phyloP scores from a whole-genome alignment of 176 grass and related monocot species.

The Panicum miliaceum region DNA sequence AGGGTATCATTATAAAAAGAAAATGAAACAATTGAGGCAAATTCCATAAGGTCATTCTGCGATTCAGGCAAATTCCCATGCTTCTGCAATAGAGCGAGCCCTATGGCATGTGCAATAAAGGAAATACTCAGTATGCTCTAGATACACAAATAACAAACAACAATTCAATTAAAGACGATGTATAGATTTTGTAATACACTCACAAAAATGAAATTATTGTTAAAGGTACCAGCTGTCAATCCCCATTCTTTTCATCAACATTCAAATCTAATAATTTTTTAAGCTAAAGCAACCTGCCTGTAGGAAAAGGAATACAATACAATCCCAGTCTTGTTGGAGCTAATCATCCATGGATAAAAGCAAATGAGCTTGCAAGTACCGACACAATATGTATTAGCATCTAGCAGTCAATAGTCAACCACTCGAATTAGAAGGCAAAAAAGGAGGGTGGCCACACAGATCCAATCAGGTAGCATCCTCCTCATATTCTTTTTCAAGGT shows the following conservation, averaged over 20 bases:
- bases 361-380: slow-evolving; percentile 21
- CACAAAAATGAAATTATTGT: neutral
- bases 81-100: slow-evolving; percentile 91
- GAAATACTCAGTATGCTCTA: slow-evolving; percentile 29
- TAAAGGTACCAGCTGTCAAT: neutral
- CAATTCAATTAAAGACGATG: neutral
- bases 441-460: neutral
- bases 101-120: slow-evolving; percentile 49
- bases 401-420: neutral
- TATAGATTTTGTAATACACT: neutral
- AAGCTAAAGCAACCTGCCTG: neutral
- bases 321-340: slow-evolving; percentile 17
- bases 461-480: neutral
- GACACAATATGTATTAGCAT: slow-evolving; percentile 2
- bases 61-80: slow-evolving; percentile 56
- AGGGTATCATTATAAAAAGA: too few relatives aligned
- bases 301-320: slow-evolving; percentile 26
- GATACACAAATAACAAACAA: neutral
- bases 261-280: slow-evolving; percentile 3
- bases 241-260: neutral
- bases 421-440: slow-evolving; percentile 5
- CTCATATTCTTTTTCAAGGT: neutral
- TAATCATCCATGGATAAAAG: slow-evolving; percentile 20
- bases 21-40: too few relatives aligned
- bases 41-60: slow-evolving; percentile 62